phyloP scores from a whole-genome alignment of 495 filamentous ascomycete species.

The Hamigera avellanea region DNA sequence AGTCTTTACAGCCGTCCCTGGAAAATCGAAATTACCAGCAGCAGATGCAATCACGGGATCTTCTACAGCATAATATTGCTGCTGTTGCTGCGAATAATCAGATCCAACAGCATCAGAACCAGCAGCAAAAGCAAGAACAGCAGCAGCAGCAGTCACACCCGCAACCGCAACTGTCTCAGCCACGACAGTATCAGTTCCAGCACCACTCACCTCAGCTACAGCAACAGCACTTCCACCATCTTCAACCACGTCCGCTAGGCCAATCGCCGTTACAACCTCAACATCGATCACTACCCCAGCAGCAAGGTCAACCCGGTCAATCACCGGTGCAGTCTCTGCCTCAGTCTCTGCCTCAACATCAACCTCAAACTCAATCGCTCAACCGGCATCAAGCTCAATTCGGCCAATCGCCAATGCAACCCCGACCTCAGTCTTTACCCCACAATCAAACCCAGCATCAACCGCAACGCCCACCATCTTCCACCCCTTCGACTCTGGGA shows the following conservation, averaged over 20 bases:
- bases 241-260: conserved; percentile 3
- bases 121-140: conserved; percentile 7
- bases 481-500: background rate
- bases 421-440: conserved; percentile 8
- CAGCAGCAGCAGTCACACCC: conserved; percentile 17
- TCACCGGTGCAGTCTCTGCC: background rate
- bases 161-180: conserved; percentile 4
- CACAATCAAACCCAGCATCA: conserved; percentile 12
- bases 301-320: background rate
- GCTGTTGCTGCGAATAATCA: conserved; percentile 1
- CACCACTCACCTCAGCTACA: conserved; percentile 3
- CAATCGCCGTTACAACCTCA: no score
- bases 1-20: conserved; percentile 16
- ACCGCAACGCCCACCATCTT: conserved; percentile 5
- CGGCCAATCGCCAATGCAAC: conserved; percentile 7
- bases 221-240: conserved; percentile 10
- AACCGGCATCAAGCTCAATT: background rate
- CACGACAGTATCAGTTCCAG: conserved; percentile 12
- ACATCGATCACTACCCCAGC: background rate
- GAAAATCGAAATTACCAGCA: conserved; percentile 11
- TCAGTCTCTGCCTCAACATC: background rate
- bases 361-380: background rate
- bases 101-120: background rate
- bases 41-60: conserved; percentile 17
- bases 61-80: background rate